Percentiles rank a stretch among this genome's conserved stretches.
These are phyloP conservation scores for Ganoderma multipileum DNA, from an alignment of 1,284 basidiomycete genomes.

Conservation along the genomic window DNA sequence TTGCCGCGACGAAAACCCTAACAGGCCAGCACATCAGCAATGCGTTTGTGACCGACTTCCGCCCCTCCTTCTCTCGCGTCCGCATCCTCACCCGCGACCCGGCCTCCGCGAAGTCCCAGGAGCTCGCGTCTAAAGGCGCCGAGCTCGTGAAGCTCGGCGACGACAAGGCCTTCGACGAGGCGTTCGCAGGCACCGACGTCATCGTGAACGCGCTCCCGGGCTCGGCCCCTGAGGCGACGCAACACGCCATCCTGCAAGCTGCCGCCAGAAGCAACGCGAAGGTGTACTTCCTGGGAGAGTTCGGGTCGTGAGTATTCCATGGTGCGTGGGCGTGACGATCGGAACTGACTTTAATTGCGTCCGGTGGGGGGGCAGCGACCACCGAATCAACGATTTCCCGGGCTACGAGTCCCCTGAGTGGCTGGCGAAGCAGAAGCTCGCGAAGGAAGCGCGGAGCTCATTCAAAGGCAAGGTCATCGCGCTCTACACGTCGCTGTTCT, in stretches of 20 bases:
- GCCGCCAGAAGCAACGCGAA: constrained; percentile 33
- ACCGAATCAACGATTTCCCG: constrained; percentile 38
- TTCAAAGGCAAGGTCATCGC: constrained; percentile 35
- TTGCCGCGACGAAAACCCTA: not conserved
- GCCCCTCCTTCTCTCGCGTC: constrained; percentile 27
- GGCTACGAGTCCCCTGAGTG: constrained; percentile 37
- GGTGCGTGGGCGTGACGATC: not conserved
- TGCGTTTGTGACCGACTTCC: constrained; percentile 25
- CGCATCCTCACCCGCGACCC: constrained; percentile 35
- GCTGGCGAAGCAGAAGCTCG: constrained; percentile 34
- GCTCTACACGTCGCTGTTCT: constrained; percentile 37
- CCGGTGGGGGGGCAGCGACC: constrained; percentile 32
- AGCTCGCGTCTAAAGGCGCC: constrained; percentile 35
- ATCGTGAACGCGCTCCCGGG: constrained; percentile 34
- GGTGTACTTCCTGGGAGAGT: constrained; percentile 43
- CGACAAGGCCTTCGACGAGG: constrained; percentile 19
- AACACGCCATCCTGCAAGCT: constrained; percentile 32
- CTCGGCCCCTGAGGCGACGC: constrained; percentile 21
- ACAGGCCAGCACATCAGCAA: constrained; percentile 1
- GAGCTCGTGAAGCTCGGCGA: constrained; percentile 27
- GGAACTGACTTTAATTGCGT: not conserved
- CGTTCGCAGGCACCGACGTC: constrained; percentile 37
- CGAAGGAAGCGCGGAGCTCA: constrained; percentile 26
- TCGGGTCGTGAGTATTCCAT: constrained; percentile 35
- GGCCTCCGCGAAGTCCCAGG: constrained; percentile 28